Base-by-base conservation (phyloP, 805 yeast species). In the Candida vartiovaarae region DNA sequence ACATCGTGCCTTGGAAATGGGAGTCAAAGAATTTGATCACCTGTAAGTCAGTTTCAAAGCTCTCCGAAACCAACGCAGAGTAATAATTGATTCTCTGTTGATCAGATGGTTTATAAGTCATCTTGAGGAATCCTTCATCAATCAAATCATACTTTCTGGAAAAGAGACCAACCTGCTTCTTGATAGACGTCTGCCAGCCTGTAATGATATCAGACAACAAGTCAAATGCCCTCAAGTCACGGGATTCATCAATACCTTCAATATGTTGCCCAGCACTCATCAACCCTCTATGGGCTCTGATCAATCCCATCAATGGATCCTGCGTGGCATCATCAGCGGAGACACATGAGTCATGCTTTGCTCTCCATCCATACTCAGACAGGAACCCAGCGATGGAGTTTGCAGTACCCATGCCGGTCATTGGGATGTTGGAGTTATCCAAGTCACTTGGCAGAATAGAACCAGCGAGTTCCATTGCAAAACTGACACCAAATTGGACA, bases 61-160 rank as follows among this genome's bases (percentile, higher is more conserved):
- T 60, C 41, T 70, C 65, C 4, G 74, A 69, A 1, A 81, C 78
- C 3, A 60, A 50, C 2, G 64, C 61, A 0, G 87, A 79, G 31
- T 67, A 64, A 47, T 74, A 76, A 42, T 75, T 75, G 6, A 82
- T 71, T 6, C 68, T 71, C 37, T 69, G 68, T 51, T 78, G 81
- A 63, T 84, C 81, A 38, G 95, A 80, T 8, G 99, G 97, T 1
- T 89, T 67, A 55, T 93, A 93, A 50, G 86, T 93, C 99, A 93
- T 93, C 41, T 70, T 72, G 50, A 76, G 65, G 60, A 70, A 82
- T 43, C 82, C 85, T 25, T 91, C 82, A 43, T 71, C 66, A 1
- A 54, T 56, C 6, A 77, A 59, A 59, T 89, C 95, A 50, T 65
- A 64, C 5, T 63, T 54, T 4, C 66, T 70, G 6, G 82, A 75